Conservation (phyloP, 116 monocot species). For the Dioscorea cayenensis region DNA sequence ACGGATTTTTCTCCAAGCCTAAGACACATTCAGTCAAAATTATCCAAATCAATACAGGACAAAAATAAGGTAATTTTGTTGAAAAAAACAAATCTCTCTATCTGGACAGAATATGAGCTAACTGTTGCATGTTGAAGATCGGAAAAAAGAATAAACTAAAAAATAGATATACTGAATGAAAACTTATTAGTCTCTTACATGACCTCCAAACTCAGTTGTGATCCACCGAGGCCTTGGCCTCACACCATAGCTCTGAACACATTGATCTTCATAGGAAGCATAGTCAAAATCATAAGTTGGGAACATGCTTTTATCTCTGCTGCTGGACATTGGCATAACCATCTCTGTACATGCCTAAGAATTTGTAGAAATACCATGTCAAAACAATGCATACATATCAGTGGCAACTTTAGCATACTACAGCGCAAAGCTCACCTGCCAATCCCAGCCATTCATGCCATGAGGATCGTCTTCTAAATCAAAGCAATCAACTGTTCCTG, state of each 20-base stretch:
- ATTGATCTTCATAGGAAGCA: slow-evolving; percentile 36
- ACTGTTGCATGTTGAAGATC: no score
- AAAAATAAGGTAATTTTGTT: no score
- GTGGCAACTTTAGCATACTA: not conserved
- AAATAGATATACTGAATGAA: not conserved
- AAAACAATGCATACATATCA: not conserved
- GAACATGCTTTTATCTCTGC: slow-evolving; percentile 73
- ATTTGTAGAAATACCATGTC: not conserved
- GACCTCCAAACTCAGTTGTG: slow-evolving; percentile 90
- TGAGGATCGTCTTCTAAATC: slow-evolving; percentile 85
- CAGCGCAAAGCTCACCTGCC: slow-evolving; percentile 48
- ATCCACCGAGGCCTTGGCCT: slow-evolving; percentile 73
- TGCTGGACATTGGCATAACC: slow-evolving; percentile 76
- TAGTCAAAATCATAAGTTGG: slow-evolving; percentile 57
- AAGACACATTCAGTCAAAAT: no score
- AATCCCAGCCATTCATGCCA: slow-evolving; percentile 90
- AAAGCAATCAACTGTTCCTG: slow-evolving; percentile 72
- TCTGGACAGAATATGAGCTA: no score
- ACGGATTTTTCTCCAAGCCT: no score
- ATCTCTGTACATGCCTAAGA: slow-evolving; percentile 75
- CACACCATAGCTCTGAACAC: slow-evolving; percentile 49
- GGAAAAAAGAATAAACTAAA: not conserved
- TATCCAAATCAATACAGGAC: no score
- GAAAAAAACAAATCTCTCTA: no score
- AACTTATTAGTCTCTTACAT: slow-evolving; percentile 44